Conservation (phyloP, 352 stramenopile genomes). For the Pythium guiyangense region DNA sequence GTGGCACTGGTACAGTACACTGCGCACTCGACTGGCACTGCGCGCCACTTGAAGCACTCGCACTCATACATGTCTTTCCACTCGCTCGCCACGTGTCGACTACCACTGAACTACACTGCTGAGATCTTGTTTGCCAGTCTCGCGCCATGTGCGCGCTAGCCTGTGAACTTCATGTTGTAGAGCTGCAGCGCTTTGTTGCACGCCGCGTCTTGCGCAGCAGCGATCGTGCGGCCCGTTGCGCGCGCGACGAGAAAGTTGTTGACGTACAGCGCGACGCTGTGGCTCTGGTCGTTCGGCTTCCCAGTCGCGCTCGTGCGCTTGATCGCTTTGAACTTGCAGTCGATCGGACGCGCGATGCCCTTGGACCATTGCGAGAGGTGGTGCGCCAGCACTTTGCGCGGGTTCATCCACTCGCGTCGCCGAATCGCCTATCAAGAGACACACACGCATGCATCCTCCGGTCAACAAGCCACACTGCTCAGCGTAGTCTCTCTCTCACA, state of each 20-base stretch:
- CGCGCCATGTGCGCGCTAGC: background rate
- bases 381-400: slow-evolving; percentile 60
- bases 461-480: background rate
- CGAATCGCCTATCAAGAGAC: slow-evolving; percentile 39
- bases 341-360: slow-evolving; percentile 21
- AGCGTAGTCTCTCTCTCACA: background rate
- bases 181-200: slow-evolving; percentile 59
- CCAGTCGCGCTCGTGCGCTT: slow-evolving; percentile 6
- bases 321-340: slow-evolving; percentile 53
- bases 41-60: background rate
- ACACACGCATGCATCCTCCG: background rate
- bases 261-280: slow-evolving; percentile 66
- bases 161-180: slow-evolving; percentile 49
- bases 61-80: background rate
- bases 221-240: slow-evolving; percentile 57
- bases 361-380: slow-evolving; percentile 57
- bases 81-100: background rate
- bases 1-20: too few species aligned
- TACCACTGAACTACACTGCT: background rate
- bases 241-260: slow-evolving; percentile 59
- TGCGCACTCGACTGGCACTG: too few species aligned
- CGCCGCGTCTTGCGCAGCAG: slow-evolving; percentile 63
- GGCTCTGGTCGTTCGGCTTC: slow-evolving; percentile 19
- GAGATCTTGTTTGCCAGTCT: too few species aligned
- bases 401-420: slow-evolving; percentile 81